Evolutionary conservation across 345 rosid genomes (phyloP), one percentile per base, ranked within the genome.

Genomic region (Dovyalis caffra): DNA sequence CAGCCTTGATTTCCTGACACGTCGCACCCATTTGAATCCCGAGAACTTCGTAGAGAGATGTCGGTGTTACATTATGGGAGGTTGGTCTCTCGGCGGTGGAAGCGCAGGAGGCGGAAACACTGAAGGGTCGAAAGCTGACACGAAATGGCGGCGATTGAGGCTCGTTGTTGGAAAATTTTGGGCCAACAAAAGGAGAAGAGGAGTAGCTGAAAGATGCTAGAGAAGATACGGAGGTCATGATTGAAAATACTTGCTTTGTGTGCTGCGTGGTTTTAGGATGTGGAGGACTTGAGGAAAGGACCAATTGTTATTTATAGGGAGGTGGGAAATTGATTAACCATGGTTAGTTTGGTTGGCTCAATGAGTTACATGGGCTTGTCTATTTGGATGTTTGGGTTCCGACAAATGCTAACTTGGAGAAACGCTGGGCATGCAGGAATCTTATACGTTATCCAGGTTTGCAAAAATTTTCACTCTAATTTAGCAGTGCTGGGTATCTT

Each of bases 1-100:
- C 93, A 16, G 89, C 18, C 79, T 89, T 91, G 81, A 91, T 88
- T 62, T 91, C 96, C 69, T 78, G 85, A 69, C 76, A 73, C 35
- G 87, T 75, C 72, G 96, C 93, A 11, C 88, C 89, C 51, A 11
- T 65, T 74, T 75, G 87, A 66, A 91, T 78, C 57, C 93, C 93
- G 20, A 91, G 78, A 21, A 91, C 85, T 15, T 85, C 88, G 75
- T 91, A 91, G 8, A 87, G 81, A n/a, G 60, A 56, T 0, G 80
- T 56, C 0, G 83, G 72, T 0, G 77, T 33, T 23, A 81, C 60
- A 68, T 74, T 20, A 63, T 35, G 69, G 23, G 82, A 61, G 2
- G 33, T 8, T 26, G 74, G 49, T 60, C 85, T 82, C 81, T 87
- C 84, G 5, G 83, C 84, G 29, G 88, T 82, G 5, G 86, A 68